phyloP scores from a whole-genome alignment of 2,329 filamentous ascomycete species.

The Exophiala sp. region DNA sequence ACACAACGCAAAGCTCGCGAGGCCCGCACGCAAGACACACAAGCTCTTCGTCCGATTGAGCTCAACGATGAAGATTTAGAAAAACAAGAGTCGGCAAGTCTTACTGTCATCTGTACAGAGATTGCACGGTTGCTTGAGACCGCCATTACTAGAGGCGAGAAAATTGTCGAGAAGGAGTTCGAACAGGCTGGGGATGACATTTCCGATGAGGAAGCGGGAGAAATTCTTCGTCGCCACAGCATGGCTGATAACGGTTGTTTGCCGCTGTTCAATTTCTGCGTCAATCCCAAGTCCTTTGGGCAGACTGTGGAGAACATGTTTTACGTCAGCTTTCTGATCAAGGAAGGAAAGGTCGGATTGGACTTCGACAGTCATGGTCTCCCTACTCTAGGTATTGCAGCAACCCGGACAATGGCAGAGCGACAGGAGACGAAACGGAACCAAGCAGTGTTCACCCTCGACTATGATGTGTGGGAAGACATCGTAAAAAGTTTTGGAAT shows the following conservation, averaged over 20 bases:
- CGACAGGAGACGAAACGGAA: constrained; percentile 54
- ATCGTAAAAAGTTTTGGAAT: constrained; percentile 75
- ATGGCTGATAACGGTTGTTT: constrained; percentile 68
- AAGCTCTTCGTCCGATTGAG: constrained; percentile 72
- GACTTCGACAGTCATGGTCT: constrained; percentile 67
- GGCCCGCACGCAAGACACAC: constrained; percentile 63
- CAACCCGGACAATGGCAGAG: constrained; percentile 47
- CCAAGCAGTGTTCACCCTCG: constrained; percentile 84
- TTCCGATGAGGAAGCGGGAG: constrained; percentile 38
- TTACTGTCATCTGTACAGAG: constrained; percentile 73
- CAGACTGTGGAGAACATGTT: constrained; percentile 97
- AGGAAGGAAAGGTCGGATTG: constrained; percentile 77
- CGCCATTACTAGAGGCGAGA: constrained; percentile 44
- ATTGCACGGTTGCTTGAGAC: constrained; percentile 62
- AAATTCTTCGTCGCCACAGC: constrained; percentile 62
- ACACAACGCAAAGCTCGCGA: constrained; percentile 69
- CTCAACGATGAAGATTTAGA: constrained; percentile 71
- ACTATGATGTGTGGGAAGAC: constrained; percentile 77
- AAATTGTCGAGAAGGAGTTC: constrained; percentile 29
- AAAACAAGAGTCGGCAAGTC: constrained; percentile 70
- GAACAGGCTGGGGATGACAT: constrained; percentile 30
- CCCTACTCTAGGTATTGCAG: constrained; percentile 62
- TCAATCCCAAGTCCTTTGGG: constrained; percentile 86
- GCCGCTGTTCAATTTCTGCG: constrained; percentile 77
- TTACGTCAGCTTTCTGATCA: constrained; percentile 89